These are phyloP conservation scores for Fusarium chaquense DNA, from an alignment of 2,329 filamentous ascomycete species.

Conservation along the genomic window DNA sequence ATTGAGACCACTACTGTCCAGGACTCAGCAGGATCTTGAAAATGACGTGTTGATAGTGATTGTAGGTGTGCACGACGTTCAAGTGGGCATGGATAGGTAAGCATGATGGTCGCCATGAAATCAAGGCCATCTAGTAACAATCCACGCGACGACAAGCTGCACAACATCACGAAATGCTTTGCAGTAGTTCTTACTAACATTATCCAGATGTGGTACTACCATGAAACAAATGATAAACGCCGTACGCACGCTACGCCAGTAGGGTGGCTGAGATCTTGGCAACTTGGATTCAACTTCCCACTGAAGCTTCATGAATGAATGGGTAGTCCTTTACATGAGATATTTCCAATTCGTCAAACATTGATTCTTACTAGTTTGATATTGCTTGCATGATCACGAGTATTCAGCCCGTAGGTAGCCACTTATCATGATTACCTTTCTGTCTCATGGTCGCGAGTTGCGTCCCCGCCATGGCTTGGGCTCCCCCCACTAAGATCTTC, in stretches of 20 bases:
- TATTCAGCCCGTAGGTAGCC: background rate
- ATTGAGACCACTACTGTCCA: conserved; percentile 25
- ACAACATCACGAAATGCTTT: background rate
- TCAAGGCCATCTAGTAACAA: conserved; percentile 22
- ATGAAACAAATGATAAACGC: background rate
- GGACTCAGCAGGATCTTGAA: conserved; percentile 27
- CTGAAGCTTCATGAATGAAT: background rate
- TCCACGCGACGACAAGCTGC: background rate
- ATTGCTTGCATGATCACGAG: background rate
- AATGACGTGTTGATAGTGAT: conserved; percentile 32
- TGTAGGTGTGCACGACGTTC: conserved; percentile 28
- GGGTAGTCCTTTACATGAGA: background rate
- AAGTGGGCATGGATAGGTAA: conserved; percentile 27
- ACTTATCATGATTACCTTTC: background rate
- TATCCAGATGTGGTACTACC: background rate
- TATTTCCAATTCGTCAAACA: background rate
- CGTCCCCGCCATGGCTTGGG: conserved; percentile 19
- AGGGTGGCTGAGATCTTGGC: background rate
- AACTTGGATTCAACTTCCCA: background rate
- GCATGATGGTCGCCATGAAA: conserved; percentile 20
- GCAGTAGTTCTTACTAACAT: conserved; percentile 5
- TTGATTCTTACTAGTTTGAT: too few relatives aligned
- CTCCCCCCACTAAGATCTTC: conserved; percentile 35
- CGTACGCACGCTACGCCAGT: background rate
- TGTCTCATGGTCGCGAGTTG: conserved; percentile 12